These are phyloP conservation scores for Strobilomyces dryophilus DNA, from an alignment of 768 basidiomycete species.

Conservation along the genomic window DNA sequence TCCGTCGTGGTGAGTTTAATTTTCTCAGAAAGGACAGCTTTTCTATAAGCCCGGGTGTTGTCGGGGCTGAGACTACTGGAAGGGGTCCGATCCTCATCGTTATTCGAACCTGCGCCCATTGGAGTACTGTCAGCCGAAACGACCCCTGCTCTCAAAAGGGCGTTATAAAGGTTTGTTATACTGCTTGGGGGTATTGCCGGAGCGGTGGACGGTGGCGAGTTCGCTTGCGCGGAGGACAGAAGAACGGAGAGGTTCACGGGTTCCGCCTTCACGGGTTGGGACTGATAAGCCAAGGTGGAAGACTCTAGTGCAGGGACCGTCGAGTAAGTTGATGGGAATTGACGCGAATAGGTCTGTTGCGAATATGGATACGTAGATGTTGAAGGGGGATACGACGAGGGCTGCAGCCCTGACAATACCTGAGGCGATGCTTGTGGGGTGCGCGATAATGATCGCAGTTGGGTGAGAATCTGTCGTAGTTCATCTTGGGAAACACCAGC, in stretches of 20 bases:
- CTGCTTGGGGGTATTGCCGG: conserved; percentile 29
- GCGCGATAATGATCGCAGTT: conserved; percentile 61
- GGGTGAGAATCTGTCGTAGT: conserved; percentile 67
- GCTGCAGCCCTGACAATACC: conserved; percentile 23
- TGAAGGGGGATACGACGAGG: conserved; percentile 20
- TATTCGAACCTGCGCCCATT: conserved; percentile 40
- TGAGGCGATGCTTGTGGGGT: conserved; percentile 33
- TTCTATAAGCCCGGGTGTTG: conserved; percentile 54
- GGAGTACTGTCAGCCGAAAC: conserved; percentile 55
- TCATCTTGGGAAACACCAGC: conserved; percentile 79
- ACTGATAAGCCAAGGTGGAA: conserved; percentile 24
- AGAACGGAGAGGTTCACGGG: conserved; percentile 29
- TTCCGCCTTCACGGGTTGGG: conserved; percentile 27
- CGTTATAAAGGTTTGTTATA: conserved; percentile 58
- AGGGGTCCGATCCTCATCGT: conserved; percentile 27
- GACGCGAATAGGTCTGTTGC: conserved; percentile 26
- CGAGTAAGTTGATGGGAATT: conserved; percentile 30
- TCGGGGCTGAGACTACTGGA: conserved; percentile 40
- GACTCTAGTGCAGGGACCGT: conserved; percentile 31
- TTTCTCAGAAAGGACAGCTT: conserved; percentile 52
- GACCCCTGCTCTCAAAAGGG: conserved; percentile 76
- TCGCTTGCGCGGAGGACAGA: conserved; percentile 23
- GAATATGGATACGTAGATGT: conserved; percentile 29
- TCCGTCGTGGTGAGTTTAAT: conserved; percentile 66
- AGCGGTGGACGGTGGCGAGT: conserved; percentile 21